Conservation (phyloP, 192 early-diverging fungal genomes). For the Mortierella alpina region DNA sequence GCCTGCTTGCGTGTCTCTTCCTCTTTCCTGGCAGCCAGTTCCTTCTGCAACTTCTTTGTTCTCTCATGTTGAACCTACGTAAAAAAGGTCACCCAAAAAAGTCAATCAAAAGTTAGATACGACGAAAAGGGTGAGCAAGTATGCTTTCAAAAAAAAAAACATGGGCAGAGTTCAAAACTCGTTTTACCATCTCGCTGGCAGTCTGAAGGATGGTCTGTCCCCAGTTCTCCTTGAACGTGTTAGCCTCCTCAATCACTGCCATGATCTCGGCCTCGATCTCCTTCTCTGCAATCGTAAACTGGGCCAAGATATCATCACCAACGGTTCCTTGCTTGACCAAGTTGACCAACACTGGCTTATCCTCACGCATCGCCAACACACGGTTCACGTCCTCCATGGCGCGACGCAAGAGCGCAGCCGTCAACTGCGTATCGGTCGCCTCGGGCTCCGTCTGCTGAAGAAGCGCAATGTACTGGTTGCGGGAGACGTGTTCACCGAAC, state of each 20-base stretch:
- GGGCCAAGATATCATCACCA: constrained; percentile 86
- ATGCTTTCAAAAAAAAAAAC: not conserved
- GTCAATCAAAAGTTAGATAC: not conserved
- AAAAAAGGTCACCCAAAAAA: not conserved
- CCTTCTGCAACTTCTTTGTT: constrained; percentile 54
- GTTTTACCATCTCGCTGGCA: constrained; percentile 78
- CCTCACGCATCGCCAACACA: constrained; percentile 79
- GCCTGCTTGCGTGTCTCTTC: constrained; percentile 49
- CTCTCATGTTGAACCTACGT: constrained; percentile 46
- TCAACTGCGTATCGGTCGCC: constrained; percentile 71
- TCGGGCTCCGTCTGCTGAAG: constrained; percentile 67
- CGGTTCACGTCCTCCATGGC: constrained; percentile 87
- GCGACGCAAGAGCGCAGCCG: constrained; percentile 83
- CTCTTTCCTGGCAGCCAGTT: constrained; percentile 37
- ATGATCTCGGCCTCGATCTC: constrained; percentile 85
- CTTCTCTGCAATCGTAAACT: constrained; percentile 82
- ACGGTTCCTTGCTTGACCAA: constrained; percentile 86
- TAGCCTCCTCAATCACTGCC: constrained; percentile 87
- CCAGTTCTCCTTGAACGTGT: constrained; percentile 85
- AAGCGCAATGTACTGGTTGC: constrained; percentile 78
- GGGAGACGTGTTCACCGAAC: constrained; percentile 75
- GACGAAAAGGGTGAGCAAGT: not conserved
- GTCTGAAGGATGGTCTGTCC: constrained; percentile 87
- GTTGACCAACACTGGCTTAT: constrained; percentile 81
- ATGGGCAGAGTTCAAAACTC: not conserved